Percentiles rank a stretch among this genome's conserved stretches.
These are phyloP conservation scores for Mycosphaerella arachidis DNA, from an alignment of 2,329 filamentous ascomycete species.

Conservation along the genomic window DNA sequence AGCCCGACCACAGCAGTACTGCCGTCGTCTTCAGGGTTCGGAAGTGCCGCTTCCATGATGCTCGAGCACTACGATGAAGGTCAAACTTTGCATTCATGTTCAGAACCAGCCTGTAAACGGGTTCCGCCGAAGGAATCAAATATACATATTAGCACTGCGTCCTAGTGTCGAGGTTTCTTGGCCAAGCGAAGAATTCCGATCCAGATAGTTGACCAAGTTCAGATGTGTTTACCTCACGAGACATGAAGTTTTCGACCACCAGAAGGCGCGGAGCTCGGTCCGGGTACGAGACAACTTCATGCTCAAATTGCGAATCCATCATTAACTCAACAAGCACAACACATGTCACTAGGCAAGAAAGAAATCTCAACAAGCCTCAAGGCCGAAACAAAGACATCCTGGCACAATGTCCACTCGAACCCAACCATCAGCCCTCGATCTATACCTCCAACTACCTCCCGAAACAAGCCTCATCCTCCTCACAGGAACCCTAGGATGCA, in stretches of 20 bases:
- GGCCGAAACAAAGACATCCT: neutral
- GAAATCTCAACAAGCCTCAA: neutral
- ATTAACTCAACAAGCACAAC: neutral
- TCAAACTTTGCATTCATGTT: no score
- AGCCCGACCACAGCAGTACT: no score
- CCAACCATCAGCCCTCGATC: slow-evolving; percentile 59
- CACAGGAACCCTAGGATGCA: slow-evolving; percentile 57
- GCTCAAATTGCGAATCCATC: neutral
- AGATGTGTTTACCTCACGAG: no score
- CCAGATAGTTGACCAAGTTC: no score
- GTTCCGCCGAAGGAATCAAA: no score
- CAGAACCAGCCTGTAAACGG: no score
- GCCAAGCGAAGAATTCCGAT: neutral
- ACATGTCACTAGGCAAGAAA: neutral
- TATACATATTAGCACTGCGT: no score
- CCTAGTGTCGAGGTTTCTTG: neutral
- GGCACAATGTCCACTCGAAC: slow-evolving; percentile 9
- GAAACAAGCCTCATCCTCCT: slow-evolving; percentile 61
- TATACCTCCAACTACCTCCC: slow-evolving; percentile 57
- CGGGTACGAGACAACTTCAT: neutral
- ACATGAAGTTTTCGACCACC: no score
- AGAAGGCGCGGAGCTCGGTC: neutral
- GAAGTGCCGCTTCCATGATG: no score
- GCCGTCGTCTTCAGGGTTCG: no score
- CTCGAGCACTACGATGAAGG: no score